These are phyloP conservation scores for Xylaria bambusicola DNA, from an alignment of 495 filamentous ascomycete species.

Conservation along the genomic window DNA sequence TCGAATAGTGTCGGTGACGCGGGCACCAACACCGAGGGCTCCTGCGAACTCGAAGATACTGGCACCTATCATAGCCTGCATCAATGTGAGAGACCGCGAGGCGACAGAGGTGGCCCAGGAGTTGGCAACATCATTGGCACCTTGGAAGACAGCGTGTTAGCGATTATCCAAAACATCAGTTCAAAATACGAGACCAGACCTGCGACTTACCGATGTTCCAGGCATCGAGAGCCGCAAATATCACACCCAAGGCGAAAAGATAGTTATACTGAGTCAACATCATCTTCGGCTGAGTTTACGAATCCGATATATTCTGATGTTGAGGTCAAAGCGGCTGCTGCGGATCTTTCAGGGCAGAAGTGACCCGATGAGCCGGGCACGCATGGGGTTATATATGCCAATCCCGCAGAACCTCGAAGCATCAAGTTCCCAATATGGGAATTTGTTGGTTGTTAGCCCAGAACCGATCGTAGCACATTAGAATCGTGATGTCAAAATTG, in stretches of 20 bases:
- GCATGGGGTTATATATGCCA: not conserved
- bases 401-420: not conserved
- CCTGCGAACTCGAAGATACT: conserved; percentile 69
- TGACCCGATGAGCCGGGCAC: not conserved
- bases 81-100: conserved; percentile 65
- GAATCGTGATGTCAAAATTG: not conserved
- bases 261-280: conserved; percentile 63
- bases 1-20: conserved; percentile 68
- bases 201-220: conserved; percentile 60
- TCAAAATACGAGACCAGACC: conserved; percentile 8
- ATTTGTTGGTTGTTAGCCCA: too few relatives aligned
- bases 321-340: not conserved
- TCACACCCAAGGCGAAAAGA: conserved; percentile 72
- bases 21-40: conserved; percentile 62
- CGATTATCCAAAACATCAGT: not conserved
- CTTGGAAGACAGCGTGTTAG: conserved; percentile 13
- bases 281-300: conserved; percentile 20
- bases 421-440: not conserved
- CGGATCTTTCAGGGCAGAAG: not conserved
- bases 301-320: not conserved
- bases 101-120: conserved; percentile 72
- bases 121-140: conserved; percentile 76
- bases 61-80: conserved; percentile 68
- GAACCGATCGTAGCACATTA: not conserved
- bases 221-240: conserved; percentile 75